Conservation (phyloP, 1,284 basidiomycete genomes). For the Agroathelia rolfsii region DNA sequence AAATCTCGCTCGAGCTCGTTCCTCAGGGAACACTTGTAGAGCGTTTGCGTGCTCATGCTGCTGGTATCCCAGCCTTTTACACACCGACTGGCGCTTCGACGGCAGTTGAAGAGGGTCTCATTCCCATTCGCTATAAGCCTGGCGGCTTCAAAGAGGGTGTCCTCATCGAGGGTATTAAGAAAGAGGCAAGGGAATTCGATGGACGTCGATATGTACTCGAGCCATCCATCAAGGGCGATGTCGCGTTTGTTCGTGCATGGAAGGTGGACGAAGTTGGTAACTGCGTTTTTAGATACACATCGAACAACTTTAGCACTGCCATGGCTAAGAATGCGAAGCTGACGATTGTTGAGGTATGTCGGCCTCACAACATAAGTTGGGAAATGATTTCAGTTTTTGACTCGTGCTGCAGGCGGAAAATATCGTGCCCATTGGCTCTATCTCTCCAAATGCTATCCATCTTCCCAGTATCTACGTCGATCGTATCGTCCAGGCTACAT, state of each 20-base stretch:
- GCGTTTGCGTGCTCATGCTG: constrained; percentile 83
- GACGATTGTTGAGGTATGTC: constrained; percentile 79
- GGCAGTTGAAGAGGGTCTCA: constrained; percentile 70
- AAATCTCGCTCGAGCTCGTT: constrained; percentile 79
- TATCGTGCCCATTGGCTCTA: constrained; percentile 80
- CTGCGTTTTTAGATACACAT: constrained; percentile 82
- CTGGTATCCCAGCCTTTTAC: constrained; percentile 94
- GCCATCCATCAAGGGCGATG: constrained; percentile 77
- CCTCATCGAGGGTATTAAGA: constrained; percentile 60
- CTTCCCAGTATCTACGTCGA: constrained; percentile 84
- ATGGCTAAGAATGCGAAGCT: constrained; percentile 88
- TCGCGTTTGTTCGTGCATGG: constrained; percentile 89
- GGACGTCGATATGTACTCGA: constrained; percentile 85
- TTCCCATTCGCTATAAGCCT: constrained; percentile 67
- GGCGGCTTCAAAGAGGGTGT: constrained; percentile 60
- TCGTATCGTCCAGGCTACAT: constrained; percentile 73
- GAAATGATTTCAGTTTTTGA: constrained; percentile 2
- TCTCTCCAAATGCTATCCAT: constrained; percentile 81
- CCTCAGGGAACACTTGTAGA: constrained; percentile 91
- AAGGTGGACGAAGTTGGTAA: constrained; percentile 90
- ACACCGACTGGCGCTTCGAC: constrained; percentile 91
- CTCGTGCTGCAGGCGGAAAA: constrained; percentile 67
- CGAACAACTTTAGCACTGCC: constrained; percentile 80
- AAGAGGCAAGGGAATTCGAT: constrained; percentile 74
- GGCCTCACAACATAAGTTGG: not conserved